Conservation (phyloP, 306 rosid genomes). For the Begonia masoniana region DNA sequence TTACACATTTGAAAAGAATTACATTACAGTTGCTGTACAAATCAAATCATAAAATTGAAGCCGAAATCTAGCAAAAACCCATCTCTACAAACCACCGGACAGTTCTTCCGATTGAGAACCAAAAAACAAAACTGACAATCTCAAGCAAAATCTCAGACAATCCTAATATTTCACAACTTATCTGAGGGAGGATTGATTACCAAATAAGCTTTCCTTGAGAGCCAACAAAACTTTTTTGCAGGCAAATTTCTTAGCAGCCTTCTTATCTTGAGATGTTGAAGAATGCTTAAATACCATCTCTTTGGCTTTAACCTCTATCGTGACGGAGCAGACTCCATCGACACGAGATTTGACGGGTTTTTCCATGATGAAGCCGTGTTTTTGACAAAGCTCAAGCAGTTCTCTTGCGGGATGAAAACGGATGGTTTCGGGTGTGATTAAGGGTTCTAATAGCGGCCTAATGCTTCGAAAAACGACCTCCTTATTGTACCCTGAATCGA, state of each 20-base stretch:
- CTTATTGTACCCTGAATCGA: constrained; percentile 49
- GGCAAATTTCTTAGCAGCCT: constrained; percentile 30
- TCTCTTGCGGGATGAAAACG: constrained; percentile 41
- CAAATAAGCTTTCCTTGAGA: constrained; percentile 37
- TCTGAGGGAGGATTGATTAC: no score
- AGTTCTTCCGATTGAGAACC: no score
- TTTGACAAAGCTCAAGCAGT: constrained; percentile 30
- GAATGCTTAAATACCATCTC: constrained; percentile 18
- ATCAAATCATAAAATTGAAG: no score
- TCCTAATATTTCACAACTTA: no score
- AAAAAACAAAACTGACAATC: no score
- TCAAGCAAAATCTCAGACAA: no score
- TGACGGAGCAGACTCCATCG: constrained; percentile 14
- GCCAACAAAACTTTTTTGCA: constrained; percentile 36
- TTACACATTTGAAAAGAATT: no score
- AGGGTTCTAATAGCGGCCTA: constrained; percentile 58
- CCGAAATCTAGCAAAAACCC: no score
- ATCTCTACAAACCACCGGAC: no score
- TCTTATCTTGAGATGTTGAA: constrained; percentile 8
- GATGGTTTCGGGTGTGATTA: constrained; percentile 48
- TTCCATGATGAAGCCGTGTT: constrained; percentile 12
- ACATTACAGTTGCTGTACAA: no score
- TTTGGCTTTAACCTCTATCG: constrained; percentile 33
- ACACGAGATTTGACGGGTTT: constrained; percentile 1
- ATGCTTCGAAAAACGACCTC: constrained; percentile 44